Base-by-base conservation (phyloP, 1,139 yeast genomes). In the Yamadazyma spencermartinsiae region DNA sequence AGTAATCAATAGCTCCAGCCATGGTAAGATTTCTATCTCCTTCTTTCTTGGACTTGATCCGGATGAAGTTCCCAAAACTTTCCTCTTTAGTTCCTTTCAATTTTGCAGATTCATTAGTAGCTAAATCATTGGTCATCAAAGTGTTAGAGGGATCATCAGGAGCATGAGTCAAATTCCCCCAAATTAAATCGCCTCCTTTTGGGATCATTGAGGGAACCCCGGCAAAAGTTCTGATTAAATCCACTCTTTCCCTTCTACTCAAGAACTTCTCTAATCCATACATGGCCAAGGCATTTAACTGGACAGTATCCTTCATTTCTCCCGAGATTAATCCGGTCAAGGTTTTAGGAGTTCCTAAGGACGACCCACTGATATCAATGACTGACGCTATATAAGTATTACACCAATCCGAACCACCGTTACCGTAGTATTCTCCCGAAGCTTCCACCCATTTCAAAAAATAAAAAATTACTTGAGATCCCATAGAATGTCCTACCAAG, bases 391-490 rank as follows among this genome's bases (percentile, higher is more conserved):
- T 72, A 56, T 92, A 73, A 28, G 82, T 82, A 50, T 92, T 85
- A 44, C 90, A 94, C 98, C 98, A 92, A 31, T 55, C 58, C 2
- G 73, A 57, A 2, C 98, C 98, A 8, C 97, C 98, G 56, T 88
- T 86, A 24, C 98, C 98, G 54, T 76, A 86, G 39, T 63, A 65
- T 36, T 71, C 69, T 4, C 96, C 97, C 29, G 71, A 68, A 1
- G 97, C 96, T 61, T 92, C 98, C 3, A 77, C 98, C 98, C 98
- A 92, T 61, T 92, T 89, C 65, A 92, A 63, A 56, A 92, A 92
- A 61, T 86, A 92, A 54, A 77, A 87, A 2, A 84, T 78, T 31
- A 92, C 79, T 59, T 92, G 98, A 0, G 95, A 75, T 0, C 98
- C 98, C 98, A 92, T 92, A 0, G 98, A 90, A 60, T 92, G 98